Percentiles rank a stretch among this genome's conserved stretches.
These are phyloP conservation scores for Monilinia aucupariae DNA, from an alignment of 2,329 filamentous ascomycete genomes.

Conservation along the genomic window DNA sequence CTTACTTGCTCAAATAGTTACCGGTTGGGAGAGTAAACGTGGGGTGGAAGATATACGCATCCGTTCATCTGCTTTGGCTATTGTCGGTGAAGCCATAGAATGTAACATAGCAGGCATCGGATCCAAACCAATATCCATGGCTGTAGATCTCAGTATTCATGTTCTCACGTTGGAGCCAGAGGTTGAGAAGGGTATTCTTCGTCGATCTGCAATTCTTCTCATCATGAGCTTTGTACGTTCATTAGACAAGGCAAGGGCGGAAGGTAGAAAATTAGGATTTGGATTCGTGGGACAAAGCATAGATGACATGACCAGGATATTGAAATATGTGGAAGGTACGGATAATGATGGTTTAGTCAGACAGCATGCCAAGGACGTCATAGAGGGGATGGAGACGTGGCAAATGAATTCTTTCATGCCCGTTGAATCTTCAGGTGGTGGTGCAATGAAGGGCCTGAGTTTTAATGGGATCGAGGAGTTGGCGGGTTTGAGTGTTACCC, in stretches of 20 bases:
- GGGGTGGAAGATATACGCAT: slow-evolving; percentile 66
- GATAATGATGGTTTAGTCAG: slow-evolving; percentile 65
- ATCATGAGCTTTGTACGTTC: slow-evolving; percentile 57
- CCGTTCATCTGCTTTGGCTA: slow-evolving; percentile 62
- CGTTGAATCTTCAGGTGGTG: slow-evolving; percentile 13
- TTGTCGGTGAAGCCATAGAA: slow-evolving; percentile 57
- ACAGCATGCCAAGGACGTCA: slow-evolving; percentile 60
- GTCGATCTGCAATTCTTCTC: slow-evolving; percentile 60
- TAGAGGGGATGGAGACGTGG: slow-evolving; percentile 62
- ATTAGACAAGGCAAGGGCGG: slow-evolving; percentile 49
- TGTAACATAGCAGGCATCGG: slow-evolving; percentile 54
- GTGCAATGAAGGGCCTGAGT: slow-evolving; percentile 17
- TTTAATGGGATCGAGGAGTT: slow-evolving; percentile 35
- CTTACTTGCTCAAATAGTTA: slow-evolving; percentile 53
- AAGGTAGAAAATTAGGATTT: slow-evolving; percentile 45
- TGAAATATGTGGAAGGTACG: slow-evolving; percentile 58
- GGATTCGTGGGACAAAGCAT: slow-evolving; percentile 51
- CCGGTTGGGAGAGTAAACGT: slow-evolving; percentile 61
- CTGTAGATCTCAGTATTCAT: slow-evolving; percentile 58
- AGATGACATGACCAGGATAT: slow-evolving; percentile 55
- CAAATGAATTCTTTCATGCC: slow-evolving; percentile 43
- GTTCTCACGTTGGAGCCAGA: slow-evolving; percentile 58
- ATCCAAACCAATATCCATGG: slow-evolving; percentile 46
- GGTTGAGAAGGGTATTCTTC: slow-evolving; percentile 56
- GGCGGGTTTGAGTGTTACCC: slow-evolving; percentile 42